Evolutionary conservation across 768 basidiomycete species (phyloP), one percentile per base, ranked within the genome.

Genomic region (Boletellus ananas): DNA sequence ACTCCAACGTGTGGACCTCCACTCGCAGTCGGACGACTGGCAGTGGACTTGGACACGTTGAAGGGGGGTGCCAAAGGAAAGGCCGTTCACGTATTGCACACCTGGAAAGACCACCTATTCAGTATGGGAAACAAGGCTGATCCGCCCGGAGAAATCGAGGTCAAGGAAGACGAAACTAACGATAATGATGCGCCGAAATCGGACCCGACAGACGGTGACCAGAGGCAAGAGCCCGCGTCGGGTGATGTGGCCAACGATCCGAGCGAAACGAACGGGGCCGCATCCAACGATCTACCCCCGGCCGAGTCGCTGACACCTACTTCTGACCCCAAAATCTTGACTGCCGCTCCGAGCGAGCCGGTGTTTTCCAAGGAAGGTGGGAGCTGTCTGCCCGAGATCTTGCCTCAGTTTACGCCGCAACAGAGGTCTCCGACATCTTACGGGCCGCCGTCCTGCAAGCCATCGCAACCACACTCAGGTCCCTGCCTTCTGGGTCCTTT

Each of bases 31-130:
- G 90, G 90, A 1, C 74, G 76, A 21, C 79, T 90, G 77, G 86
- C 83, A 4, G 67, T 87, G 10, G 62, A 79, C 16, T 70, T 75
- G 39, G 71, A 76, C 45, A 71, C 73, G 39, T 61, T 89, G 48
- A 64, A 70, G 39, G 67, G 69, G n/a, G 71, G 68, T 18, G 74
- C 72, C 45, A 90, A 88, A 58, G 90, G 90, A 1, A 92, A 92
- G 63, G 90, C 87, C 0, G 87, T 90, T 9, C 72, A 74, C 34
- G 70, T 90, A 4, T 54, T 85, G 17, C 90, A 92, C 58, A 79
- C 83, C 3, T 90, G 85, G 82, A 86, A 84, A 59, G 90, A 92
- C 58, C 69, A 75, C 58, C 63, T 91, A 11, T 92, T 87, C 80
- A 77, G 82, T 10, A 74, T 86, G 72, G 90, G 89, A 23, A 69